These are phyloP conservation scores for Chaetomium olivaceum DNA, from an alignment of 2,329 filamentous ascomycete genomes.

Conservation along the genomic window DNA sequence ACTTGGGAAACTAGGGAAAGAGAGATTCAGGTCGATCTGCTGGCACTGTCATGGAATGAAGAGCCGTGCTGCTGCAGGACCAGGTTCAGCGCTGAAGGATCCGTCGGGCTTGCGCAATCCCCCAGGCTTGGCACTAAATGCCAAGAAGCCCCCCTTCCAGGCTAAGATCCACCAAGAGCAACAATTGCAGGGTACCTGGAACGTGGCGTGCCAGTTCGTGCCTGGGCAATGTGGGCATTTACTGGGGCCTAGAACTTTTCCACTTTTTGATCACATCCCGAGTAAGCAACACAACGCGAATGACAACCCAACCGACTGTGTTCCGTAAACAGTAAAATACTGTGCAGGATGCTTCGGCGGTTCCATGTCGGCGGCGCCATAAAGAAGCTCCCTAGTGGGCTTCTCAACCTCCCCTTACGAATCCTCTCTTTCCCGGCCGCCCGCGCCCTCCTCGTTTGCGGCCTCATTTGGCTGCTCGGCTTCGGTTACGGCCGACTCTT, in stretches of 20 bases:
- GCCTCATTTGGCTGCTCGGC: slow-evolving; percentile 19
- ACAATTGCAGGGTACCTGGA: neutral
- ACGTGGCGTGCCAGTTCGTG: no score
- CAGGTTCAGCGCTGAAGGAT: neutral
- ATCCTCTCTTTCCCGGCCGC: slow-evolving; percentile 12
- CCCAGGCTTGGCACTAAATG: slow-evolving; percentile 10
- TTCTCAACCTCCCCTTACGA: neutral
- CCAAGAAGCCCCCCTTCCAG: no score
- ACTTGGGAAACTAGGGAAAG: neutral
- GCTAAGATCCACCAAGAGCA: neutral
- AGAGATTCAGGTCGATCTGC: neutral
- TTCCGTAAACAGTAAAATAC: neutral
- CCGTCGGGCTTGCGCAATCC: slow-evolving; percentile 21
- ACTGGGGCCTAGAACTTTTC: neutral
- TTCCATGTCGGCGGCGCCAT: neutral
- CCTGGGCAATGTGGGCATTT: no score
- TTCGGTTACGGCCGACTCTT: slow-evolving; percentile 24
- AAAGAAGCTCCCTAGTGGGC: slow-evolving; percentile 1
- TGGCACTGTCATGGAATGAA: neutral
- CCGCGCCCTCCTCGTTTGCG: slow-evolving; percentile 15
- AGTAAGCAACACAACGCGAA: neutral
- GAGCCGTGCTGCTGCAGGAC: neutral
- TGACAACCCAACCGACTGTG: neutral
- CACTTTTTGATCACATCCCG: neutral
- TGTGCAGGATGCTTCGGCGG: neutral